Percentiles rank a stretch among this genome's conserved stretches.
Evolutionary conservation across 495 filamentous ascomycete species (phyloP).

Genomic region (Aspergillus sparsus): DNA sequence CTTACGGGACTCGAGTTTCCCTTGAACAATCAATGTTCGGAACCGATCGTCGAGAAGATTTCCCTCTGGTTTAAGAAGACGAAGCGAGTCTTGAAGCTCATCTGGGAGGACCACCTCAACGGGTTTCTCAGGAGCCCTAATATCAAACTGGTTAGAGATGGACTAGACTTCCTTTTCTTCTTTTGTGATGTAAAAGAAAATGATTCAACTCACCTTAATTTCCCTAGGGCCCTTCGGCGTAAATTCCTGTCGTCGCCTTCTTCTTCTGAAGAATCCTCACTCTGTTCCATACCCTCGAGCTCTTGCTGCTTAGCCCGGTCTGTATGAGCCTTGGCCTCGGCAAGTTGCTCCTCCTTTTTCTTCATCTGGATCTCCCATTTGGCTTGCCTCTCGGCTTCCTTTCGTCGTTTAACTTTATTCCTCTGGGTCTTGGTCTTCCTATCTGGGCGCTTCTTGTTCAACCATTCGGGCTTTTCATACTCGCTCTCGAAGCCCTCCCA

Average conservation of each 20-base stretch:
- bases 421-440: conserved; percentile 83
- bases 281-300: conserved; percentile 39
- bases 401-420: conserved; percentile 83
- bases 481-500: conserved; percentile 86
- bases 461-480: conserved; percentile 59
- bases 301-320: conserved; percentile 63
- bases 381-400: conserved; percentile 74
- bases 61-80: conserved; percentile 88
- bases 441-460: conserved; percentile 70
- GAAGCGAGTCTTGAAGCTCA: conserved; percentile 87
- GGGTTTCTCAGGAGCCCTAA: conserved; percentile 70
- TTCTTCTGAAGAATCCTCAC: conserved; percentile 59
- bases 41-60: conserved; percentile 91
- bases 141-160: conserved; percentile 27
- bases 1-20: conserved; percentile 82
- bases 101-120: conserved; percentile 90
- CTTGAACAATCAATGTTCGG: conserved; percentile 80
- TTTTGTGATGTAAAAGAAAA: neutral
- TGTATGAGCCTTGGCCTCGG: conserved; percentile 64
- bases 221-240: conserved; percentile 73
- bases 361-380: conserved; percentile 72
- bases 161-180: neutral
- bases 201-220: conserved; percentile 53
- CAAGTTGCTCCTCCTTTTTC: conserved; percentile 64
- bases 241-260: conserved; percentile 58